phyloP scores from a whole-genome alignment of 495 filamentous ascomycete genomes.

The Acidiella bohemica region DNA sequence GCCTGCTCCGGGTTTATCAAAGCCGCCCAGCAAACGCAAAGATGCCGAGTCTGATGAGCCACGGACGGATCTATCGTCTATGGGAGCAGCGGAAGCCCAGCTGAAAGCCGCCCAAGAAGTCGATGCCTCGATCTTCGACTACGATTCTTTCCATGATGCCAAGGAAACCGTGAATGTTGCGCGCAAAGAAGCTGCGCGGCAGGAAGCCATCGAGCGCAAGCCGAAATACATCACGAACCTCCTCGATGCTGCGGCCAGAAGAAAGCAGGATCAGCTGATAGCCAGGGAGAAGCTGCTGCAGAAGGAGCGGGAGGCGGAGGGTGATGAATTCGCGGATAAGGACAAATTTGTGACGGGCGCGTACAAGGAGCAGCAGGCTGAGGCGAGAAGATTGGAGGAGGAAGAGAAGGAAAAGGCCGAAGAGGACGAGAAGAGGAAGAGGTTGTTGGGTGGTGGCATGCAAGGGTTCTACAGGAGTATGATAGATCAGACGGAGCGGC shows the following conservation, averaged over 20 bases:
- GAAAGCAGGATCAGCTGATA: slow-evolving; percentile 77
- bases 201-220: slow-evolving; percentile 37
- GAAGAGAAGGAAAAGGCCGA: slow-evolving; percentile 64
- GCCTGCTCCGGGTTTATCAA: too few relatives aligned
- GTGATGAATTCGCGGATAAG: slow-evolving; percentile 87
- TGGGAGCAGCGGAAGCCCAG: slow-evolving; percentile 41
- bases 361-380: slow-evolving; percentile 86
- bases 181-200: slow-evolving; percentile 23
- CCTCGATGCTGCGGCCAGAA: slow-evolving; percentile 64
- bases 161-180: slow-evolving; percentile 22
- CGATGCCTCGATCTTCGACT: slow-evolving; percentile 63
- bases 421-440: slow-evolving; percentile 47
- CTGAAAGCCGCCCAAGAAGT: slow-evolving; percentile 42
- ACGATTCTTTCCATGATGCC: slow-evolving; percentile 59
- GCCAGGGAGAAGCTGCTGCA: slow-evolving; percentile 79
- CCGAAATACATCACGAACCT: slow-evolving; percentile 79
- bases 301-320: slow-evolving; percentile 81
- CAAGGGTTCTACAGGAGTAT: slow-evolving; percentile 74
- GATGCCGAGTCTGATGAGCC: not conserved
- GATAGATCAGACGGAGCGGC: slow-evolving; percentile 60
- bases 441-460: slow-evolving; percentile 58
- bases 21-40: slow-evolving; percentile 29
- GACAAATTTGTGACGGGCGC: slow-evolving; percentile 95
- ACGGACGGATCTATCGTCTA: slow-evolving; percentile 36
- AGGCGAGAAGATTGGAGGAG: slow-evolving; percentile 60